Evolutionary conservation across 2,329 filamentous ascomycete species (phyloP), one percentile per base, ranked within the genome.

Genomic region (Amesomyces nigricolor): DNA sequence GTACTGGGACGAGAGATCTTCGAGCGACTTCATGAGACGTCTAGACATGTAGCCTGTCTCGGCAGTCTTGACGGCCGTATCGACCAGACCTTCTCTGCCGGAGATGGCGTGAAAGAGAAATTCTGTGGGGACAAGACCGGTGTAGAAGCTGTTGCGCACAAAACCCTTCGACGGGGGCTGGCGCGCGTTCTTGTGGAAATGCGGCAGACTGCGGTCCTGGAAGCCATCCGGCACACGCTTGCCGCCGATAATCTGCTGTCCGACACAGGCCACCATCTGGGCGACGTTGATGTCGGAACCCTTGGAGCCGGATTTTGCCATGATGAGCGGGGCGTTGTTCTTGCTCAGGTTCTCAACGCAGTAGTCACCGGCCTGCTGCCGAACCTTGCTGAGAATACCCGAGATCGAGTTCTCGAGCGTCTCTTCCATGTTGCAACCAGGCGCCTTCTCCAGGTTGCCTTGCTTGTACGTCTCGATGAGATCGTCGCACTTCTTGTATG

Each of bases 31-130:
- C 92, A 99, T 99, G 68, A 99, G 72, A 63, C 94, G 86, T 73
- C 94, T 86, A 60, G 92, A 97, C 94, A 99, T 99, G 74, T 99
- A 99, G 61, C 94, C 94, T 10, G 94, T 99, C 72, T 99, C 94
- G 51, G 94, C 94, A 51, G 94, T 99, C 76, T 99, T 99, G 74
- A 97, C 94, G 58, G 94, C 94, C 2, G 94, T 99, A 81, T 99
- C 94, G 67, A 99, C 91, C 63, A 99, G 76, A 83, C 94, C 94
- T 82, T 97, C 94, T 83, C 94, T 88, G 65, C 94, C 94, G 65
- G 91, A 96, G 75, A 97, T 96, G 63, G 94, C 94, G 81, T 99
- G 94, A 73, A 99, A 97, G 55, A 97, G 81, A 71, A 99, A 97
- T 66, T 99, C 94, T 0, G 89, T 91, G 2, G 94, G 92, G 1